phyloP scores from a whole-genome alignment of 2,329 filamentous ascomycete species.

The Graphiopsis chlorocephala region DNA sequence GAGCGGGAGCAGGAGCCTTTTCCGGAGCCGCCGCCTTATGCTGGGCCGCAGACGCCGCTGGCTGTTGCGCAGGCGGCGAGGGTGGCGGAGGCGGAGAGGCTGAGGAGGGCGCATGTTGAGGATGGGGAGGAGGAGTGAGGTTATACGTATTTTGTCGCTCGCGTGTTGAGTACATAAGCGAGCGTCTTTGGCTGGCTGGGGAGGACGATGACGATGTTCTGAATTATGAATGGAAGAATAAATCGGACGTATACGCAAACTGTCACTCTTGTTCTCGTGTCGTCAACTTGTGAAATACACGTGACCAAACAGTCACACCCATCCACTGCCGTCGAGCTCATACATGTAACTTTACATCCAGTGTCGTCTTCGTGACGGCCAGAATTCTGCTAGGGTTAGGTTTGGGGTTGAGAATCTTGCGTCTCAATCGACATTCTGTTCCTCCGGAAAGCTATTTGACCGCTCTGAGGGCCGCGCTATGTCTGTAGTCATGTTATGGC shows the following conservation, averaged over 20 bases:
- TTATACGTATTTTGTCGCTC: neutral
- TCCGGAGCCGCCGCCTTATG: neutral
- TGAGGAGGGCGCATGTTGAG: conserved; percentile 8
- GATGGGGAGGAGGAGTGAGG: conserved; percentile 7
- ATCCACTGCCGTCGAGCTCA: neutral
- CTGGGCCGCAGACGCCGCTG: conserved; percentile 2
- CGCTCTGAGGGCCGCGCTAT: neutral
- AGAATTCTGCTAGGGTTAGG: neutral
- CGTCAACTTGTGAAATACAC: too few species aligned
- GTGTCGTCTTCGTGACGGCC: too few species aligned
- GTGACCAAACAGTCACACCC: too few species aligned
- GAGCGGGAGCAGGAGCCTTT: neutral
- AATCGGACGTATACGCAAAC: neutral
- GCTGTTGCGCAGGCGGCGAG: conserved; percentile 7
- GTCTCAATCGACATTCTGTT: neutral
- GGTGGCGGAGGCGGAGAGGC: conserved; percentile 5
- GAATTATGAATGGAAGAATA: neutral
- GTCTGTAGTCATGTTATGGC: fast-evolving
- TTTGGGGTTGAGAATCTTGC: neutral
- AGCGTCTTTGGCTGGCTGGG: neutral
- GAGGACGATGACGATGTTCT: neutral
- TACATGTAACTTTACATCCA: neutral
- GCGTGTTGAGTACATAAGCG: neutral
- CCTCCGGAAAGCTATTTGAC: neutral
- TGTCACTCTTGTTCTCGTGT: too few species aligned